Base-by-base conservation (phyloP, 2,329 filamentous ascomycete genomes). In the Ophiostoma novo-ulmi region DNA sequence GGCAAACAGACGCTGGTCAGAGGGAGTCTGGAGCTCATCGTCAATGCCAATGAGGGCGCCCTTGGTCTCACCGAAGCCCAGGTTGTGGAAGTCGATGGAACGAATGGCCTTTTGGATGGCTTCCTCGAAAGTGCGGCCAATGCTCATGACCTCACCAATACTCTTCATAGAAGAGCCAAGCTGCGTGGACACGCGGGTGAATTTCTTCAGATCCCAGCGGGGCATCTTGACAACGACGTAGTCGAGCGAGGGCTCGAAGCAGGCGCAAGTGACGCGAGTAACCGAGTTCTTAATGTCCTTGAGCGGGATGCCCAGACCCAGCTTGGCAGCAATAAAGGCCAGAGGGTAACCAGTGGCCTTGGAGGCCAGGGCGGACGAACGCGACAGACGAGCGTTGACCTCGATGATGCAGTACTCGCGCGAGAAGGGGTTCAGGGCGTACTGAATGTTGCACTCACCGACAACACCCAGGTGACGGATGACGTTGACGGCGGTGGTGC, bases 141-240 rank as follows among this genome's bases (percentile, higher is more conserved):
- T 97, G 77, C 91, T 94, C 95, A 99, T 98, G 75, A 99, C 95
- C 80, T 99, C 95, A 78, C 95, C 95, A 69, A 99, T 94, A 87
- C 93, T 97, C 89, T 98, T 99, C 95, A 99, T 99, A 14, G 94
- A 97, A 3, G 95, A 98, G 39, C 94, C 94, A 35, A 99, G 90
- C 78, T 96, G 91, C 0, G 94, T 98, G 4, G 94, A 98, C 31
- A 98, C 95, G 75, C 95, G 89, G 38, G 92, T 97, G 81, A 99
- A 99, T 83, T 99, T 99, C 85, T 98, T 98, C 78, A 99, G 82
- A 82, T 99, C 95, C 95, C 95, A 99, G 76, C 95, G 88, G 66
- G 95, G 95, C 84, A 99, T 98, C 87, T 99, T 99, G 76, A 98
- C 94, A 22, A 98, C 95, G 69, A 96, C 92, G 79, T 99, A 99